Percentiles rank a stretch among this genome's conserved stretches.
Conservation (phyloP, 352 stramenopile species). For the Phytopythium helicoides region DNA sequence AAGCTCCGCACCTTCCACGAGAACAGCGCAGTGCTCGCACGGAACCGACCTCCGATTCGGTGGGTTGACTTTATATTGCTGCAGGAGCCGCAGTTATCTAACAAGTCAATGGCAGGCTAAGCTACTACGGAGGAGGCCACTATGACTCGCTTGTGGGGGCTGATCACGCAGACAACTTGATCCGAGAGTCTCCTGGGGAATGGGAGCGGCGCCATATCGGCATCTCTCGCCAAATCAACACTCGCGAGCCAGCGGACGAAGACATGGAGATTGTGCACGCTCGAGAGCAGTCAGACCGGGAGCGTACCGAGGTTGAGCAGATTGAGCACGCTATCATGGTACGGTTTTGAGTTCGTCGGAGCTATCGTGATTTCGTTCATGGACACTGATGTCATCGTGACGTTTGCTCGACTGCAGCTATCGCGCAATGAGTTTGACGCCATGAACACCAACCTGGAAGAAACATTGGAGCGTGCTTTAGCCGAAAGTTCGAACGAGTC, state of each 20-base stretch:
- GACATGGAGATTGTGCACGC: conserved; percentile 28
- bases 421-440: conserved; percentile 74
- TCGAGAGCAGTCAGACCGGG: conserved; percentile 29
- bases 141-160: conserved; percentile 86
- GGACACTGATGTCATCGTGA: conserved; percentile 4
- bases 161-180: conserved; percentile 51
- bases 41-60: conserved; percentile 69
- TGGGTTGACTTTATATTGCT: too few relatives aligned
- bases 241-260: conserved; percentile 28
- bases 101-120: conserved; percentile 46
- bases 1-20: conserved; percentile 91
- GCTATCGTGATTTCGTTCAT: conserved; percentile 1
- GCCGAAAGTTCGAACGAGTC: conserved; percentile 26
- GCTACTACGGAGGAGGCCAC: conserved; percentile 91
- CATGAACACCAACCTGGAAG: conserved; percentile 74
- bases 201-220: conserved; percentile 70
- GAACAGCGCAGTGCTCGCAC: conserved; percentile 38
- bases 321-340: conserved; percentile 72
- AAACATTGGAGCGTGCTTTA: conserved; percentile 66
- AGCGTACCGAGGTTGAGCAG: conserved; percentile 66
- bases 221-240: conserved; percentile 72
- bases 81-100: too few relatives aligned
- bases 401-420: conserved; percentile 31
- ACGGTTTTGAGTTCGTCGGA: conserved; percentile 2
- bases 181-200: conserved; percentile 54